Percentiles rank a stretch among this genome's conserved stretches.
phyloP scores from a whole-genome alignment of 2,329 filamentous ascomycete genomes.

The Fusarium pilosicola region DNA sequence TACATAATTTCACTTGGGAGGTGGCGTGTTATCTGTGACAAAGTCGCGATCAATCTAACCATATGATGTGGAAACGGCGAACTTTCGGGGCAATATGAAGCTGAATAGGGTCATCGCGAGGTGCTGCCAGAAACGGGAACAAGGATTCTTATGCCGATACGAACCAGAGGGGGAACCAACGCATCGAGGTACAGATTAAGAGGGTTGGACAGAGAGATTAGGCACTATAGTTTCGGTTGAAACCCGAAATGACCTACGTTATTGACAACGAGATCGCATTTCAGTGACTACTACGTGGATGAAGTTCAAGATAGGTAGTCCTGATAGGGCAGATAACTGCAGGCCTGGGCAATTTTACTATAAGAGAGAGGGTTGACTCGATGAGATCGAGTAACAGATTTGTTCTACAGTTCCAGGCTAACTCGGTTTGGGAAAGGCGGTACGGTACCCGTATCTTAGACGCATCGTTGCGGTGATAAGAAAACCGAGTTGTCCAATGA shows the following conservation, averaged over 20 bases:
- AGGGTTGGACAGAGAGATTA: not conserved
- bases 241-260: slow-evolving; percentile 6
- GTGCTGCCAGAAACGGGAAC: not conserved
- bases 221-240: slow-evolving; percentile 15
- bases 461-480: slow-evolving; percentile 35
- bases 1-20: not conserved
- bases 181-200: not conserved
- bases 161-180: not conserved
- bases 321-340: slow-evolving; percentile 29
- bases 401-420: slow-evolving; percentile 26
- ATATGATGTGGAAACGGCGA: not conserved
- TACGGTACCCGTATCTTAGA: slow-evolving; percentile 35
- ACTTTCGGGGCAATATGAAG: not conserved
- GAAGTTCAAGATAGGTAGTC: slow-evolving; percentile 18
- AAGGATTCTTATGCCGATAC: not conserved
- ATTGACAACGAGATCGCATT: slow-evolving; percentile 17
- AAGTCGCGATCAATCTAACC: not conserved
- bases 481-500: slow-evolving; percentile 25
- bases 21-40: not conserved
- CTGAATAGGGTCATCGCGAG: not conserved
- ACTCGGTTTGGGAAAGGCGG: slow-evolving; percentile 6
- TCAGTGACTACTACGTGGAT: slow-evolving; percentile 15
- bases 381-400: slow-evolving; percentile 57
- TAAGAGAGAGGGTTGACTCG: slow-evolving; percentile 51
- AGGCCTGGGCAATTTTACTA: slow-evolving; percentile 10